phyloP scores from a whole-genome alignment of 768 basidiomycete genomes.

The Phaffia australis region DNA sequence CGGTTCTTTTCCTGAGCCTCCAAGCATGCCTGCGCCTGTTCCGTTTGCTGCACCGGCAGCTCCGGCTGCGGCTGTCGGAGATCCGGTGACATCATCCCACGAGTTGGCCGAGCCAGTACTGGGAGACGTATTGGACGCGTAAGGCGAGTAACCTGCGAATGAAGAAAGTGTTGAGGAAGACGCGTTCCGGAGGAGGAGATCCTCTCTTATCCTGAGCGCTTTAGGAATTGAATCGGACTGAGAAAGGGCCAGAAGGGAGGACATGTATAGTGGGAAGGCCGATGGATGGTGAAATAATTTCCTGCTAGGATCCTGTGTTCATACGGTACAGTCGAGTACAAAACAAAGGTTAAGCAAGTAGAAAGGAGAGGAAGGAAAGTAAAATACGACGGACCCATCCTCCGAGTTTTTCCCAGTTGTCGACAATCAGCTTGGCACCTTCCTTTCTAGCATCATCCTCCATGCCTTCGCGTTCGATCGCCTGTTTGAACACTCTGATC shows the following conservation, averaged over 20 bases:
- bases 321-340: neutral
- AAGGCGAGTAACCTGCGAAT: neutral
- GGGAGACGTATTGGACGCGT: neutral
- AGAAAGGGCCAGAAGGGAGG: constrained; percentile 8
- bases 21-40: neutral
- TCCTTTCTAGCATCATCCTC: too few relatives aligned
- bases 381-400: constrained; percentile 15
- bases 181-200: constrained; percentile 14
- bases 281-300: constrained; percentile 16
- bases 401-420: constrained; percentile 23
- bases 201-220: constrained; percentile 20
- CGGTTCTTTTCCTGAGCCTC: neutral
- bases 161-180: constrained; percentile 1
- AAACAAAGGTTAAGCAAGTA: neutral
- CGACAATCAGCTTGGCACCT: constrained; percentile 15
- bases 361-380: neutral
- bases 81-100: neutral
- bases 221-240: constrained; percentile 4
- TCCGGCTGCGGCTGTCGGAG: neutral
- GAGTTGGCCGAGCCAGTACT: neutral
- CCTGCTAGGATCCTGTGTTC: constrained; percentile 12
- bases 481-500: too few relatives aligned
- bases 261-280: constrained; percentile 11
- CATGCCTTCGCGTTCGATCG: too few relatives aligned
- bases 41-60: neutral